Percentiles rank a stretch among this genome's conserved stretches.
These are phyloP conservation scores for Linderniella brevidens DNA, from an alignment of 257 asterid species.

Conservation along the genomic window DNA sequence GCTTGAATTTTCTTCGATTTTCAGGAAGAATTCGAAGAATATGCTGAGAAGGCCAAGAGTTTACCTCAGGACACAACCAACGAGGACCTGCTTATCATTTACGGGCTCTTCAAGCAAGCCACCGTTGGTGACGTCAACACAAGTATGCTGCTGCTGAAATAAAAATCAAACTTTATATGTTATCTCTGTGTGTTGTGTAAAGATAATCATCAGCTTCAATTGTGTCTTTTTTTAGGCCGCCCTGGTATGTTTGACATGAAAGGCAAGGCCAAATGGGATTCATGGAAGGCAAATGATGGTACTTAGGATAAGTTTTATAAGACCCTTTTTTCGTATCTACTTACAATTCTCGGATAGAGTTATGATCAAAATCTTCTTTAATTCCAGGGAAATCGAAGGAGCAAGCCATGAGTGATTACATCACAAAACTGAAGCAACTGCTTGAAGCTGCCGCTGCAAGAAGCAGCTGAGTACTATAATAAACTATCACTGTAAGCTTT, in stretches of 20 bases:
- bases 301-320: constrained; percentile 1
- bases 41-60: constrained; percentile 45
- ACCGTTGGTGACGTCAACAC: constrained; percentile 43
- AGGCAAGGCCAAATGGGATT: constrained; percentile 66
- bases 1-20: background rate
- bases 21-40: constrained; percentile 54
- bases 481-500: too few species aligned
- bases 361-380: too few species aligned
- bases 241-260: constrained; percentile 46
- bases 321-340: background rate
- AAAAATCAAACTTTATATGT: constrained; percentile 1
- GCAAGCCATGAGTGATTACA: constrained; percentile 42
- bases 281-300: constrained; percentile 64
- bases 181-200: background rate
- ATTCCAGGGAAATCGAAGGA: constrained; percentile 42
- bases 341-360: too few species aligned
- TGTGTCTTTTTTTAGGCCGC: constrained; percentile 27
- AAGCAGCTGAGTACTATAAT: too few species aligned
- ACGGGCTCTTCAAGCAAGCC: constrained; percentile 54
- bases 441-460: constrained; percentile 23
- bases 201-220: background rate
- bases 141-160: constrained; percentile 14
- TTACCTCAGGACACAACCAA: constrained; percentile 35
- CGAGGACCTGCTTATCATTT: constrained; percentile 33
- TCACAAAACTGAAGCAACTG: constrained; percentile 59